Conservation (phyloP, 805 yeast species). For the Teunomyces barrocoloradensis region DNA sequence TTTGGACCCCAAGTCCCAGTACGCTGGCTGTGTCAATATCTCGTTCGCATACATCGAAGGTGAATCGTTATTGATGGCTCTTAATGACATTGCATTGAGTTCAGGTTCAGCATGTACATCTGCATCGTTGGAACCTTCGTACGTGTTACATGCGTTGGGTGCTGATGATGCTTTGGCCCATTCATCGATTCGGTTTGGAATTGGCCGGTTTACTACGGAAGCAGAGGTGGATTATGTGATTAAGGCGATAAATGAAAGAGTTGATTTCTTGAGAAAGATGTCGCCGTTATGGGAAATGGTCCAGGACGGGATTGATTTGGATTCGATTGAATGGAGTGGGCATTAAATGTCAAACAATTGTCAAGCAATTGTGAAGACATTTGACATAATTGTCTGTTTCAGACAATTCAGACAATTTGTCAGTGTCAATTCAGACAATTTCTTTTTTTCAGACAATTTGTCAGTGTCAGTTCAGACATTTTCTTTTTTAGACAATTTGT, state of each 20-base stretch:
- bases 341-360: conserved; percentile 51
- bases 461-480: no score
- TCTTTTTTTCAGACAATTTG: not conserved
- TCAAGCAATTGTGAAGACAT: not conserved
- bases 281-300: conserved; percentile 99
- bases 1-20: conserved; percentile 42
- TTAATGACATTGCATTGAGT: conserved; percentile 92
- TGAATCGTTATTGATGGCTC: conserved; percentile 94
- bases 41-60: conserved; percentile 98
- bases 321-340: conserved; percentile 96
- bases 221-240: conserved; percentile 93
- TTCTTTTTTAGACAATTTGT: no score
- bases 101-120: conserved; percentile 99
- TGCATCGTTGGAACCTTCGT: conserved; percentile 96
- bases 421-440: no score
- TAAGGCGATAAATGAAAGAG: conserved; percentile 84
- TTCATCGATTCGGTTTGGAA: conserved; percentile 95
- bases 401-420: not conserved
- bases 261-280: conserved; percentile 84
- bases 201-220: conserved; percentile 96
- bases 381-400: not conserved
- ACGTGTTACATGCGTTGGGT: conserved; percentile 93
- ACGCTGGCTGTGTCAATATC: conserved; percentile 93
- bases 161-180: conserved; percentile 98
- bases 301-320: conserved; percentile 94